These are phyloP conservation scores for Suillus occidentalis DNA, from an alignment of 768 basidiomycete genomes.

Conservation along the genomic window DNA sequence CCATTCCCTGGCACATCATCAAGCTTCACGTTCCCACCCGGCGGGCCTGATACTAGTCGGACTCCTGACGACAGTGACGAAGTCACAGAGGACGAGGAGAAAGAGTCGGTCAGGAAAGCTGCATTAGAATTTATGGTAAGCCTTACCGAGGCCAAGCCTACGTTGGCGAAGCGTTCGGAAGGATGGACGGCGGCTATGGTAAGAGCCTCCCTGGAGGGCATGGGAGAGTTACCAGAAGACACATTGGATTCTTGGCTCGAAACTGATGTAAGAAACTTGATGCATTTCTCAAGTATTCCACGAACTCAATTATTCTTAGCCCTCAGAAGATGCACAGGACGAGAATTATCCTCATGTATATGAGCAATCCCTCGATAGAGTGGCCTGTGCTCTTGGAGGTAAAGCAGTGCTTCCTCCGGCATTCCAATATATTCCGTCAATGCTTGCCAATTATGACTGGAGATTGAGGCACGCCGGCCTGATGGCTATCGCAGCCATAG, in stretches of 20 bases:
- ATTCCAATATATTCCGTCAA: slow-evolving; percentile 80
- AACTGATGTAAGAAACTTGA: slow-evolving; percentile 59
- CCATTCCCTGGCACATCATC: slow-evolving; percentile 37
- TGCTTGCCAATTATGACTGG: slow-evolving; percentile 85
- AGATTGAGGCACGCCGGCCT: slow-evolving; percentile 80
- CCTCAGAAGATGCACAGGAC: slow-evolving; percentile 57
- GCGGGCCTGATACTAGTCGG: slow-evolving; percentile 25
- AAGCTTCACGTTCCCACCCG: slow-evolving; percentile 43
- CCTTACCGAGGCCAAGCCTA: slow-evolving; percentile 71
- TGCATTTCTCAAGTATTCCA: slow-evolving; percentile 2
- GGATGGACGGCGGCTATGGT: slow-evolving; percentile 75
- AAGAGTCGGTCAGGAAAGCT: slow-evolving; percentile 65
- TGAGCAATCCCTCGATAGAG: slow-evolving; percentile 79
- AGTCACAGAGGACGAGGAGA: slow-evolving; percentile 57
- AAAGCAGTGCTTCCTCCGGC: slow-evolving; percentile 73
- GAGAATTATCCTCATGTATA: slow-evolving; percentile 73
- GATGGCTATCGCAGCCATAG: slow-evolving; percentile 84
- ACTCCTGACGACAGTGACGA: slow-evolving; percentile 35
- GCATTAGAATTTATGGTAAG: slow-evolving; percentile 84
- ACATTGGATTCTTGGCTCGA: slow-evolving; percentile 60
- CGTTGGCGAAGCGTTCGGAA: slow-evolving; percentile 63
- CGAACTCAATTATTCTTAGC: slow-evolving; percentile 37
- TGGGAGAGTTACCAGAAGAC: slow-evolving; percentile 75
- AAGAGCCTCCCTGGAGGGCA: slow-evolving; percentile 76
- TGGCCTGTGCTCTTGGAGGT: slow-evolving; percentile 81